Conservation (phyloP, 2,329 filamentous ascomycete species). For the Epichloe baconii region DNA sequence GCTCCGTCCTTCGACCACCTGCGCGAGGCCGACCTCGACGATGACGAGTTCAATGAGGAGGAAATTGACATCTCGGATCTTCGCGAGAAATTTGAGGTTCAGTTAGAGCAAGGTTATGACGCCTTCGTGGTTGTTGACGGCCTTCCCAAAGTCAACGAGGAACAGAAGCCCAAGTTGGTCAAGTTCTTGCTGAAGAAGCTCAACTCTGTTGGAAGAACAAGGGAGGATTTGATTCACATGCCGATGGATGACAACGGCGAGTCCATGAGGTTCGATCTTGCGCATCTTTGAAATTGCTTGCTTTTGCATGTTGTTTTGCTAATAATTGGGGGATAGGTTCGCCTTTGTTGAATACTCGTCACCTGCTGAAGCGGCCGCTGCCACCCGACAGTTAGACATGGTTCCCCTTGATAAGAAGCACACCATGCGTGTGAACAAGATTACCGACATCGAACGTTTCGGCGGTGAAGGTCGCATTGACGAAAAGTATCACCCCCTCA, state of each 20-base stretch:
- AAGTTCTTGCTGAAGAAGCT: conserved; percentile 95
- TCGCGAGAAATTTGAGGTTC: conserved; percentile 87
- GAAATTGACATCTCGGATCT: conserved; percentile 94
- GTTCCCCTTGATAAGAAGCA: conserved; percentile 93
- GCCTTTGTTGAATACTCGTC: conserved; percentile 96
- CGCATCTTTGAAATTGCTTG: neutral
- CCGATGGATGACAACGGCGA: conserved; percentile 77
- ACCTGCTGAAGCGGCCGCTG: conserved; percentile 75
- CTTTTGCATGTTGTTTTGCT: neutral
- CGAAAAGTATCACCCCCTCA: conserved; percentile 77
- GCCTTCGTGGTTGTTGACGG: conserved; percentile 95
- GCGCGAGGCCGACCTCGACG: conserved; percentile 76
- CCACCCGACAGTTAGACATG: conserved; percentile 76
- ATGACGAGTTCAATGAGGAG: conserved; percentile 78
- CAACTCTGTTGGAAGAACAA: conserved; percentile 69
- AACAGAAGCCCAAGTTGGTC: conserved; percentile 84
- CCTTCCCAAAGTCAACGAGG: conserved; percentile 76
- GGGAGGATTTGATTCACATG: conserved; percentile 86
- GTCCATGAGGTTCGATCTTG: conserved; percentile 60
- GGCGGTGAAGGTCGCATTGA: conserved; percentile 87
- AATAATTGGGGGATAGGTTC: conserved; percentile 43
- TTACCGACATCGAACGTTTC: conserved; percentile 94
- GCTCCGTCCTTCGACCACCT: conserved; percentile 81
- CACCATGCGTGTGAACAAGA: conserved; percentile 89
- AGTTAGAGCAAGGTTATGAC: conserved; percentile 90